A percentile compares a stretch with the other conserved stretches of the same genome.
Evolutionary conservation across 352 stramenopile genomes (phyloP).

Genomic region (Globisporangium okanoganense): DNA sequence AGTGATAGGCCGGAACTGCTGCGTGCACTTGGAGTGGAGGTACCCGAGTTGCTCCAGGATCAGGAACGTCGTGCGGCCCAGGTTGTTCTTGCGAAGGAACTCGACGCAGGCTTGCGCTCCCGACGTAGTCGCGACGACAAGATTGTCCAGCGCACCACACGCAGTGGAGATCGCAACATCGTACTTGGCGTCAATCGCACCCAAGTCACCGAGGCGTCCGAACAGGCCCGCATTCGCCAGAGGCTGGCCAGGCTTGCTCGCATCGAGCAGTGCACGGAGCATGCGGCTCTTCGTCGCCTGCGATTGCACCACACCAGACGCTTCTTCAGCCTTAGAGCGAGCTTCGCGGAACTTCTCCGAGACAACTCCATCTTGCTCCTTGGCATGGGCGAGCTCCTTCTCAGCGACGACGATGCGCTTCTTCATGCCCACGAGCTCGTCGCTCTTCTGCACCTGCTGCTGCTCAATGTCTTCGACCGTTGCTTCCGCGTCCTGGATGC

Average conservation of each 20-base stretch:
- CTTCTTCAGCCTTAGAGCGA: slow-evolving; percentile 78
- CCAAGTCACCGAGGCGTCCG: slow-evolving; percentile 96
- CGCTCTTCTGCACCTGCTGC: slow-evolving; percentile 51
- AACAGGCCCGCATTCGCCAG: slow-evolving; percentile 91
- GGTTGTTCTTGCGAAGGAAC: slow-evolving; percentile 93
- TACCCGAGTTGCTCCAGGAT: slow-evolving; percentile 97
- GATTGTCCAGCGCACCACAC: slow-evolving; percentile 93
- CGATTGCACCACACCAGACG: slow-evolving; percentile 55
- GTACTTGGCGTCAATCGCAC: slow-evolving; percentile 94
- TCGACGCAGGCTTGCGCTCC: slow-evolving; percentile 95
- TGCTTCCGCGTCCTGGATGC: slow-evolving; percentile 50
- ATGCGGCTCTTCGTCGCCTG: slow-evolving; percentile 72
- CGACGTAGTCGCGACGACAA: slow-evolving; percentile 96
- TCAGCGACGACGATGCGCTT: slow-evolving; percentile 73
- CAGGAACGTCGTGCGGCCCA: slow-evolving; percentile 96
- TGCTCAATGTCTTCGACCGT: slow-evolving; percentile 56
- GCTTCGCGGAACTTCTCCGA: slow-evolving; percentile 58
- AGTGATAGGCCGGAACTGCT: slow-evolving; percentile 55
- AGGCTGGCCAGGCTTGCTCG: slow-evolving; percentile 85
- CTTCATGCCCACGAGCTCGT: slow-evolving; percentile 69
- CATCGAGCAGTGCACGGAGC: slow-evolving; percentile 90
- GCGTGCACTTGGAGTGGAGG: slow-evolving; percentile 59
- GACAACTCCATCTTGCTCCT: slow-evolving; percentile 43
- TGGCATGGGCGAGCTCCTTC: slow-evolving; percentile 66
- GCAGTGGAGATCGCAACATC: slow-evolving; percentile 98